A percentile compares a stretch with the other conserved stretches of the same genome.
These are phyloP conservation scores for Samsoniella hepiali DNA, from an alignment of 2,329 filamentous ascomycete genomes.

Conservation along the genomic window DNA sequence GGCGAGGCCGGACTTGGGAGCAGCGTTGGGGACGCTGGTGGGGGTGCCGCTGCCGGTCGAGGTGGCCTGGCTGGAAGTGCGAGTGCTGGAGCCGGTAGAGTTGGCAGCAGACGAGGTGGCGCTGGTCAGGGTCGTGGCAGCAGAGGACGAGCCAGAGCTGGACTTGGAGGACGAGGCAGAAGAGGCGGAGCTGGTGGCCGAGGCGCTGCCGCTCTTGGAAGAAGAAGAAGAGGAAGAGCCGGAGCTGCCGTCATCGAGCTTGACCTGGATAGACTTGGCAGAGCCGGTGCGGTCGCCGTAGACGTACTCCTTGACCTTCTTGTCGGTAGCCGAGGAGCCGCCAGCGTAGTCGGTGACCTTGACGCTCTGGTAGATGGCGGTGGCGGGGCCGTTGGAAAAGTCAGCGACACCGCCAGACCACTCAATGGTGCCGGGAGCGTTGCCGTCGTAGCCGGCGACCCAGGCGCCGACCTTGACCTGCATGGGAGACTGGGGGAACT, in stretches of 20 bases:
- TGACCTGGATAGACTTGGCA: constrained; percentile 50
- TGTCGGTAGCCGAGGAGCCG: constrained; percentile 38
- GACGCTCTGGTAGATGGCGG: constrained; percentile 55
- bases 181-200: constrained; percentile 19
- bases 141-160: constrained; percentile 5
- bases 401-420: constrained; percentile 66
- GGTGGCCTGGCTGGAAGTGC: constrained; percentile 19
- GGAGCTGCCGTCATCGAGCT: constrained; percentile 27
- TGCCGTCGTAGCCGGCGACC: constrained; percentile 56
- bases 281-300: constrained; percentile 49
- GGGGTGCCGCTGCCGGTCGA: constrained; percentile 17
- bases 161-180: constrained; percentile 4
- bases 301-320: constrained; percentile 48
- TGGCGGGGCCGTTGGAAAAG: constrained; percentile 51
- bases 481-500: constrained; percentile 72
- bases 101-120: constrained; percentile 24
- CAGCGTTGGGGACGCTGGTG: constrained; percentile 26
- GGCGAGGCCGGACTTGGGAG: constrained; percentile 26
- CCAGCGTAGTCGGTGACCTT: constrained; percentile 54
- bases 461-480: constrained; percentile 68
- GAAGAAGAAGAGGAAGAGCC: constrained; percentile 28
- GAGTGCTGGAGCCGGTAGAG: constrained; percentile 25
- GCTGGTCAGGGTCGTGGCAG: constrained; percentile 24
- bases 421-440: constrained; percentile 66
- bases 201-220: constrained; percentile 26